Base-by-base conservation (phyloP, 352 stramenopile species). In the Pythium folliculosum region DNA sequence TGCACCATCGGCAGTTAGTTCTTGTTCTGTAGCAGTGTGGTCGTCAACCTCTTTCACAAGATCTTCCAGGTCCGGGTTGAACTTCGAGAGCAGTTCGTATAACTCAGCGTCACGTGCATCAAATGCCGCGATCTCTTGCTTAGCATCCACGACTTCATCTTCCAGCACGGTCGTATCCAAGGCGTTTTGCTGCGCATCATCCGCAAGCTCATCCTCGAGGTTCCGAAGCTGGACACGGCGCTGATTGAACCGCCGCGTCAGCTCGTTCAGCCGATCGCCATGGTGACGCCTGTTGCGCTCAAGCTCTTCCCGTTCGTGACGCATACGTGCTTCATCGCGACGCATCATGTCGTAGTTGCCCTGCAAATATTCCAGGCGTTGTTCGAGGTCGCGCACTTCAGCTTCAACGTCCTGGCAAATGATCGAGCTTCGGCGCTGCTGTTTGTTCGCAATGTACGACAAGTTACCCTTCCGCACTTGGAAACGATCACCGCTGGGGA, bases 391-490 rank as follows among this genome's bases (percentile, higher is more conserved):
- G n/a, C 43, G 62, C 9, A 90, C 77, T 17, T 91, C 83, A 12
- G 70, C 80, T 52, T 90, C 80, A 10, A 90, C 73, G 63, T 95
- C 85, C 37, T 88, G 81, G 50, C 78, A 88, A 62, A 95, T 90
- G 57, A 93, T 86, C 13, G 80, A 81, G 32, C 84, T 91, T 16
- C 81, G 80, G 4, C 67, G 72, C 60, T 71, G 73, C 12, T 78
- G 76, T 57, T 92, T 92, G 65, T 93, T 88, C 4, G 82, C 80
- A 69, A 95, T 92, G 64, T 88, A 95, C 21, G 85, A 79, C 68
- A 94, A 69, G 65, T 95, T 95, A 12, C 85, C 87, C 5, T 67
- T 74, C 2, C 87, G 85, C 44, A 92, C 85, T 48, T 91, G 64
- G 54, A 95, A 90, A 52, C 93, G 93, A 65, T 93, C 84, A 43